Evolutionary conservation across 2,329 filamentous ascomycete species (phyloP), one percentile per base, ranked within the genome.

Genomic region (Microcyclospora tardicrescens): DNA sequence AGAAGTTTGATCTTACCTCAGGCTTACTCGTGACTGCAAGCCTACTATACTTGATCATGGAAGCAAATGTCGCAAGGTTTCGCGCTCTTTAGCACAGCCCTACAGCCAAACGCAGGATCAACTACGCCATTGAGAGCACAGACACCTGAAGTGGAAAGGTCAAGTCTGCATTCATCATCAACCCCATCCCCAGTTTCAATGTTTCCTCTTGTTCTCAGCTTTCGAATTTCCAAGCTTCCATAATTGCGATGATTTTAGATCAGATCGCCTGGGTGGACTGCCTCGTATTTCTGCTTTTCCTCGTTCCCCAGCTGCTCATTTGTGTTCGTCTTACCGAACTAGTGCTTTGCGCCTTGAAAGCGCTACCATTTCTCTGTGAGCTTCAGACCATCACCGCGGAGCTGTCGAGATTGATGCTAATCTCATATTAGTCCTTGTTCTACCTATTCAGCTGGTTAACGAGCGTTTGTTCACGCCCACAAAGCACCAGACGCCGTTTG

Each of bases 191-290:
- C 5, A 24, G 5, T 24, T 24, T 24, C 19, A 24, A 5, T 24
- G 19, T 24, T 24, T 24, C 8, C 19, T 8, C 4, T 24, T 24
- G 5, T 24, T 24, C 19, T 24, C 19, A 24, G 19, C 19, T 24
- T 24, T 8, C 19, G 19, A 24, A 24, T 24, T 8, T 24, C 8
- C 19, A 24, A 24, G 19, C 19, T 24, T 24, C 8, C 19, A 8
- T 24, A 24, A 5, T 24, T 8, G 19, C 40, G 11, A 86, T 87
- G 81, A 79, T 85, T 43, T 67, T 91, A 32, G 73, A 74, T 28
- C 77, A 80, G 41, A 74, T 91, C 33, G 84, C 79, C 6, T 80
- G 81, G 59, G 57, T 85, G 19, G 84, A 91, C 63, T 86, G 81
- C 63, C 41, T 80, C 24, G 74, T 78, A 41, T 91, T 87, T 54